Evolutionary conservation across 169 alveolate species (phyloP).

Genomic region (Plasmodium inui): DNA sequence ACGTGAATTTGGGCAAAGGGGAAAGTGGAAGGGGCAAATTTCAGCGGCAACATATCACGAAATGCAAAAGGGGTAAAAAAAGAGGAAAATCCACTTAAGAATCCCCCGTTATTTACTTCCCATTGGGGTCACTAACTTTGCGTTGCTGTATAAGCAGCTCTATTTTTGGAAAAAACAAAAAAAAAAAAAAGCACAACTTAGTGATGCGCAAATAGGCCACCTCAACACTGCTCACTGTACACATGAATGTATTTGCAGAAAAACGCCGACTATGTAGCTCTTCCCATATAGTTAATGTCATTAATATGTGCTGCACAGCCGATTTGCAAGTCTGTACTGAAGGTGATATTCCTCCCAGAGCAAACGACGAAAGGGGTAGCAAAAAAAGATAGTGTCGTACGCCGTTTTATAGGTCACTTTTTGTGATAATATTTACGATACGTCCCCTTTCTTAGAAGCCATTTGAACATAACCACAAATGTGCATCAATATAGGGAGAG

Average conservation of each 20-base stretch:
- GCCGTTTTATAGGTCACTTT: neutral
- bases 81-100: neutral
- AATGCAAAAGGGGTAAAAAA: neutral
- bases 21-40: neutral
- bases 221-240: neutral
- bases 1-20: neutral
- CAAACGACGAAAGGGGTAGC: neutral
- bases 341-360: neutral
- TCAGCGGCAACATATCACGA: neutral
- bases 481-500: neutral
- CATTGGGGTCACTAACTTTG: neutral
- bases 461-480: neutral
- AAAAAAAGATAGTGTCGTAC: neutral
- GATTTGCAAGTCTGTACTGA: neutral
- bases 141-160: neutral
- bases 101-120: neutral
- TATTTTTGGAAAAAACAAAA: neutral
- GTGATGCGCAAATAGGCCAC: neutral
- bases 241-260: neutral
- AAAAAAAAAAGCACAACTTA: constrained; percentile 1
- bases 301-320: neutral
- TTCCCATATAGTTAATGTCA: neutral
- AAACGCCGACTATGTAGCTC: neutral
- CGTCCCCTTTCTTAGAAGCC: neutral
- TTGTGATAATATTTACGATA: neutral